Base-by-base conservation (phyloP, 1,139 yeast genomes). In the Arxiozyma telluris region DNA sequence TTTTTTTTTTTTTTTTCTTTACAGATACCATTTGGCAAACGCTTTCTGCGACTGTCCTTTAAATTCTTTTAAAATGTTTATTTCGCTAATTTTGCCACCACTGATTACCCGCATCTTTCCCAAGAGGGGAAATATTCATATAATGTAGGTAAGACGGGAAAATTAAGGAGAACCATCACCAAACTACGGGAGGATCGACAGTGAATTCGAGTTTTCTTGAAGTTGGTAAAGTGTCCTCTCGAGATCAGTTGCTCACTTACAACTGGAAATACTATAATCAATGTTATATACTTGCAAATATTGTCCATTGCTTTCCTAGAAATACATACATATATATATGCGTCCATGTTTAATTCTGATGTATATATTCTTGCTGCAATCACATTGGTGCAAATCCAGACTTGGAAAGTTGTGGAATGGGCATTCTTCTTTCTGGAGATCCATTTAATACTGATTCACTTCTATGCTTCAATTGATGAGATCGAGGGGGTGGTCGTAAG, bases 401-500 rank as follows among this genome's bases (percentile, higher is more conserved):
- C 39, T 34, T 12, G 18, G 48, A 20, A 18, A 45, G 25, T 22
- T 1, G 34, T 9, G 9, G 9, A n/a, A 25, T 30, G 3, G 38
- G 46, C 3, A 39, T 22, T 41, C 47, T 51, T n/a, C 49, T 45
- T 41, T 44, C 46, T 4, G 55, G 55, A 15, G 57, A 54, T 1
- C 57, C 57, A 34, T 52, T 54, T 21, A 54, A 30, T 18, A 48
- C 49, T 3, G 49, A 47, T n/a, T 22, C 17, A n/a, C 41, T 44
- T 39, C 39, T 51, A 20, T 30, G 30, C 15, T 47, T 47, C 6
- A 45, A n/a, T 30, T 22, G 11, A n/a, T 39, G 41, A 20, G 41
- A 45, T 30, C 11, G 23, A 11, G 48, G 30, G 4, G 41, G 25
- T 56, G 22, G 59, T 56, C 1, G 57, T 49, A 39, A 59, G 54